Base-by-base conservation (phyloP, 2,329 filamentous ascomycete genomes). In the Colletotrichum sp. region DNA sequence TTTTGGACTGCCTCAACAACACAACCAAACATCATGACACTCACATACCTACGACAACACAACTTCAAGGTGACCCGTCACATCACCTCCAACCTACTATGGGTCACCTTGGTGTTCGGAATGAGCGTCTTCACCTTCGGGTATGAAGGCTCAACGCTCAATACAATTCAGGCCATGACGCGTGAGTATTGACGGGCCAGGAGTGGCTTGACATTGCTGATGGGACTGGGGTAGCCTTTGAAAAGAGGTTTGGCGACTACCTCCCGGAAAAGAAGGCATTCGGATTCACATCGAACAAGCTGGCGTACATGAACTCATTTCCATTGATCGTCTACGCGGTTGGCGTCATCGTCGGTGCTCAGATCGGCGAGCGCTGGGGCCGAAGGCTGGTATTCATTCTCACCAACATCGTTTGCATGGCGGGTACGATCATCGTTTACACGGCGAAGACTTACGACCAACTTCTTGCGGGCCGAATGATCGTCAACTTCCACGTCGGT, bases 221-320 rank as follows among this genome's bases (percentile, higher is more conserved):
- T 6, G 15, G 27, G n/a, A 6, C 2, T 38, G 15, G 5, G 2
- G 5, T 21, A 76, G 75, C 74, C 2, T 78, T 76, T 21, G 72
- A 77, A 27, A 33, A 66, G 27, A 68, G 70, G 16, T 78, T 78
- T 31, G 77, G 76, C 8, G 72, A 77, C 29, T 69, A 24, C 16
- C 38, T 76, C 7, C 65, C 74, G 6, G 69, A 21, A 12, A 75
- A 75, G 38, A 64, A 71, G 5, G 68, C 43, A 8, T 76, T 36
- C 16, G 70, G 68, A 2, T 75, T 78, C 21, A 75, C 74, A 5
- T 70, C 76, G 0, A 73, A 69, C 15, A 76, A 73, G 27, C 69
- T 78, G 34, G 76, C 77, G 21, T 77, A 76, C 55, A 75, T 78
- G 63, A 78, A 78, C 57, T 77, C 76, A 18, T 70, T 78, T 11